These are phyloP conservation scores for Ganoderma multipileum DNA, from an alignment of 1,284 basidiomycete genomes.

Conservation along the genomic window DNA sequence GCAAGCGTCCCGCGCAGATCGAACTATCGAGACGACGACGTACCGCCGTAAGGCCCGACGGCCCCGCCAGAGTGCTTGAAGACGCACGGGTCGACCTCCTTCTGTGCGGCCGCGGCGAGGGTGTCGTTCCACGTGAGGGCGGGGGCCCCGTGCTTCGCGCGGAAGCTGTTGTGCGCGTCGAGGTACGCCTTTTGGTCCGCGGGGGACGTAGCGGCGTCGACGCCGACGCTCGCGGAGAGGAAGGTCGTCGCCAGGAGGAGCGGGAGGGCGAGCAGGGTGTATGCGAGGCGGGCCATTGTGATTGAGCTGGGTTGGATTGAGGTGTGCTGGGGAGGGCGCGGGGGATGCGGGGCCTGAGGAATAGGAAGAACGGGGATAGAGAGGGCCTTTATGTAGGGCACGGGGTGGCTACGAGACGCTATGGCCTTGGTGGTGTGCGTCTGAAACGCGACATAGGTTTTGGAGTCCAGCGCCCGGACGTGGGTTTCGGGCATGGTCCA, in stretches of 20 bases:
- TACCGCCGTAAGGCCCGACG: constrained; percentile 67
- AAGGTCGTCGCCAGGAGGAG: constrained; percentile 44
- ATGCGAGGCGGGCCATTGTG: constrained; percentile 50
- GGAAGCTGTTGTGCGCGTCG: constrained; percentile 62
- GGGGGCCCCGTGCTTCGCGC: constrained; percentile 64
- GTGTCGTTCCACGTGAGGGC: constrained; percentile 63
- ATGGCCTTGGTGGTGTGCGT: neutral
- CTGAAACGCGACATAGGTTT: constrained; percentile 9
- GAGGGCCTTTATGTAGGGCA: constrained; percentile 10
- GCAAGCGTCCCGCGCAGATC: no score
- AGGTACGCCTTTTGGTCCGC: constrained; percentile 51
- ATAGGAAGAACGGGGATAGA: constrained; percentile 22
- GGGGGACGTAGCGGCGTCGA: constrained; percentile 47
- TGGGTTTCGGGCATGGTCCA: constrained; percentile 8
- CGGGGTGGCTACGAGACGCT: neutral
- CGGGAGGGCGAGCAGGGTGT: constrained; percentile 46
- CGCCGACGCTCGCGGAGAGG: constrained; percentile 25
- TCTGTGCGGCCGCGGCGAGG: constrained; percentile 62
- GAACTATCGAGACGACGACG: constrained; percentile 31
- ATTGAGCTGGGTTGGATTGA: neutral
- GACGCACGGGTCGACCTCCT: constrained; percentile 68
- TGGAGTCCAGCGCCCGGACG: neutral
- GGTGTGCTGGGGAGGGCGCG: constrained; percentile 29
- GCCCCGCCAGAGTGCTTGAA: constrained; percentile 70
- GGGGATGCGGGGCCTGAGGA: constrained; percentile 11